Conservation (phyloP, 495 filamentous ascomycete species). For the Penicillium maclennaniae region DNA sequence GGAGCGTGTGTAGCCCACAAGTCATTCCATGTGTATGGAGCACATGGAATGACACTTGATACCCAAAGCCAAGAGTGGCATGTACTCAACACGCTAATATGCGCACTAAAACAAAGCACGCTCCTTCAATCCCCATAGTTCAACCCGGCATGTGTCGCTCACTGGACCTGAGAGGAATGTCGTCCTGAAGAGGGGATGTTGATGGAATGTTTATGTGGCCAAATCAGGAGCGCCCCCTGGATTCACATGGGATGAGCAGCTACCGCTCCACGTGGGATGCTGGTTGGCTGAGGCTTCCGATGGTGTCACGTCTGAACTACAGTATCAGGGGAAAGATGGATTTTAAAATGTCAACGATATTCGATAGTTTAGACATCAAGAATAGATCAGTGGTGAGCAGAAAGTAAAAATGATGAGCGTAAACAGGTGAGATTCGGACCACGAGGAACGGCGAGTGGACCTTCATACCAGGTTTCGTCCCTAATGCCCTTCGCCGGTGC, state of each 20-base stretch:
- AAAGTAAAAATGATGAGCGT: neutral
- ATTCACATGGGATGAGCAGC: constrained; percentile 17
- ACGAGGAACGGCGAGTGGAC: neutral
- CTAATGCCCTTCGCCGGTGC: neutral
- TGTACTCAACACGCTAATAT: no score
- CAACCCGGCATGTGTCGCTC: neutral
- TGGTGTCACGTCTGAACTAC: neutral
- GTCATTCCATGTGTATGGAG: neutral
- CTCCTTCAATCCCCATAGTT: neutral
- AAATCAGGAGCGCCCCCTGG: constrained; percentile 9
- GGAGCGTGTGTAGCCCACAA: no score
- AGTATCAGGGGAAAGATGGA: neutral
- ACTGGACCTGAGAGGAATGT: neutral
- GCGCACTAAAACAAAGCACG: neutral
- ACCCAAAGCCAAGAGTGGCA: neutral
- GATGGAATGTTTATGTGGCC: constrained; percentile 2
- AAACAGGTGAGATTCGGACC: no score
- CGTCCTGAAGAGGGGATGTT: neutral
- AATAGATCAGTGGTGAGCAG: neutral
- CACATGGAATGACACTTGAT: neutral
- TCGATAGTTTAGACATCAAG: neutral
- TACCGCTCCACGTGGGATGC: constrained; percentile 4
- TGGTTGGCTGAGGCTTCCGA: constrained; percentile 2
- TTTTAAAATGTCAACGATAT: no score
- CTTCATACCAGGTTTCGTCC: neutral